Evolutionary conservation across 306 rosid species (phyloP).

Genomic region (Dalbergia cochinchinensis): DNA sequence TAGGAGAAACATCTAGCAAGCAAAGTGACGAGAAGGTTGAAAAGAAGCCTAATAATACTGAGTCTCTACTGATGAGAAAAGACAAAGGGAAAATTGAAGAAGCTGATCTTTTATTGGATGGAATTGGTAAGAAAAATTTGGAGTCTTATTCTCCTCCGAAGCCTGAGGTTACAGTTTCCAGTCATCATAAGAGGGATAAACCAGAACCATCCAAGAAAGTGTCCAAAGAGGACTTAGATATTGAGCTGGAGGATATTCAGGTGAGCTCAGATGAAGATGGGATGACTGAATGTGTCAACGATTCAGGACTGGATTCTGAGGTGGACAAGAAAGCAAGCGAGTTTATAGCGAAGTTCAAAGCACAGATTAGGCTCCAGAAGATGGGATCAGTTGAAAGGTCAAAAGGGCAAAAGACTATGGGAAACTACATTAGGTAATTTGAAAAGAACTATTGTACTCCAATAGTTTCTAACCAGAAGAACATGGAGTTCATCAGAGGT

Average conservation of each 20-base stretch:
- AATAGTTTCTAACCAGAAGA: conserved; percentile 36
- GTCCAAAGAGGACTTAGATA: conserved; percentile 49
- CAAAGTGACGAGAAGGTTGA: conserved; percentile 53
- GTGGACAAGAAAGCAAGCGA: conserved; percentile 97
- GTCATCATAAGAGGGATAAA: conserved; percentile 43
- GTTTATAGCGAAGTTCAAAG: conserved; percentile 93
- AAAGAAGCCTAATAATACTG: conserved; percentile 50
- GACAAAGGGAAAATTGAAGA: conserved; percentile 57
- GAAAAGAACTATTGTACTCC: conserved; percentile 37
- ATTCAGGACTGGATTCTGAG: conserved; percentile 73
- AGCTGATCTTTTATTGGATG: conserved; percentile 42
- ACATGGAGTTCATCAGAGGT: conserved; percentile 41
- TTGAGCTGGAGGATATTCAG: conserved; percentile 49
- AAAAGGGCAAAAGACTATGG: conserved; percentile 58
- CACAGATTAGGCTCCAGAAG: conserved; percentile 92
- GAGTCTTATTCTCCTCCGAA: conserved; percentile 42
- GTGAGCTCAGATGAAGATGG: conserved; percentile 62
- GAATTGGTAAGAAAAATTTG: conserved; percentile 39
- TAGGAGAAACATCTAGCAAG: conserved; percentile 52
- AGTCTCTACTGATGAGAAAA: conserved; percentile 50
- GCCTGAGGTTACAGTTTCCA: conserved; percentile 49
- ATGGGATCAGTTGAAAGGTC: conserved; percentile 71
- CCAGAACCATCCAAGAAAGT: conserved; percentile 51
- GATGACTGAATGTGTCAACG: conserved; percentile 49
- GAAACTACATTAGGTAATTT: conserved; percentile 60